These are phyloP conservation scores for Populus tomentosa DNA, from an alignment of 441 rosid species.

Conservation along the genomic window DNA sequence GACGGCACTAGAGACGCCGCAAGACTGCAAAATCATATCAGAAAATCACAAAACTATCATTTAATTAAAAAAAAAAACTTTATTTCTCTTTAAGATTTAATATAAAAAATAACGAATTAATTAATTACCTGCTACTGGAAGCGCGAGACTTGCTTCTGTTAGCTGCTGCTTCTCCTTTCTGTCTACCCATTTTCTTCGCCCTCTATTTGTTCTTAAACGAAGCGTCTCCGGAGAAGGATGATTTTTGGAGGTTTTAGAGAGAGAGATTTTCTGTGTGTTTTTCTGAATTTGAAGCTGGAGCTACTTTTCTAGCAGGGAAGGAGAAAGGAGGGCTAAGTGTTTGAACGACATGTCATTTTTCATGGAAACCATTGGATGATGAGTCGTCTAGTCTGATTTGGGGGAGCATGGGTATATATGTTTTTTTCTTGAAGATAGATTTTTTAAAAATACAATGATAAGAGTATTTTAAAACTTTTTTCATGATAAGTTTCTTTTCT, in stretches of 20 bases:
- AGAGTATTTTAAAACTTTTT: not conserved
- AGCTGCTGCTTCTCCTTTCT: slow-evolving; percentile 70
- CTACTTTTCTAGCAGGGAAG: not conserved
- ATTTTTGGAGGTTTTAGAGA: no score
- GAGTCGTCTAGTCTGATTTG: not conserved
- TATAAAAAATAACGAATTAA: not conserved
- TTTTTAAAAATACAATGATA: no score
- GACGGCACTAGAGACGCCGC: slow-evolving; percentile 84
- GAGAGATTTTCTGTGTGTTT: not conserved
- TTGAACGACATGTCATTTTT: not conserved
- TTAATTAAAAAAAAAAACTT: not conserved
- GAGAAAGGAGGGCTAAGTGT: not conserved
- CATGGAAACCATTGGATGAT: not conserved
- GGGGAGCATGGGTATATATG: not conserved
- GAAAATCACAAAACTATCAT: not conserved
- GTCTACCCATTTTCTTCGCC: slow-evolving; percentile 57
- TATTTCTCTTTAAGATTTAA: not conserved
- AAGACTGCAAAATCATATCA: slow-evolving; percentile 34
- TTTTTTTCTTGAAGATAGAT: no score
- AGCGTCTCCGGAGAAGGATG: not conserved
- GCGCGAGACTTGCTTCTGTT: slow-evolving; percentile 79
- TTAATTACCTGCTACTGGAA: slow-evolving; percentile 84
- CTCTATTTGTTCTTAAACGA: not conserved
- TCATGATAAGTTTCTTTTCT: not conserved
- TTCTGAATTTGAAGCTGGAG: not conserved